Base-by-base conservation (phyloP, 2,329 filamentous ascomycete genomes). In the Talaromyces sp. region DNA sequence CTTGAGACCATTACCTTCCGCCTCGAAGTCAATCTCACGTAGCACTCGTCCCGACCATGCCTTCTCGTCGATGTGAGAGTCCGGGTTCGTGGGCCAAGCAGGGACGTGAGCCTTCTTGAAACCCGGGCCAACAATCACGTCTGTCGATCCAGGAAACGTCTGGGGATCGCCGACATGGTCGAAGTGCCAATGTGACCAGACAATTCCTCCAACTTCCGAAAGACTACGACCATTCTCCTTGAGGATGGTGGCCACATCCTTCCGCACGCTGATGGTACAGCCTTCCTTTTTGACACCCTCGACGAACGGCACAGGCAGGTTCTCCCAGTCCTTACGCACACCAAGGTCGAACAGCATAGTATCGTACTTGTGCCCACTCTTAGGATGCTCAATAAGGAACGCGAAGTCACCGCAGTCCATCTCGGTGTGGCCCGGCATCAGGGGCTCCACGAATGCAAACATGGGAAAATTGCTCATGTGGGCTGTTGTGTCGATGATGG, bases 361-460 rank as follows among this genome's bases (percentile, higher is more conserved):
- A 11, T 39, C 37, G 37, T 39, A 39, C 7, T 68, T 70, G 14
- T 70, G 68, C 4, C 67, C 64, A 63, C 73, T 70, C 6, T 62
- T 48, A 7, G 70, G 68, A 64, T 85, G 82, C 62, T 82, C 76
- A 61, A 85, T 79, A 1, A 84, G 72, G 69, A 85, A 85, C 14
- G 37, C 14, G 14, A 39, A 39, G 37, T 39, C 37, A 11, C 37
- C 14, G 37, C 37, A 11, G 14, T 39, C 14, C 37, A 39, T 39
- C 37, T 39, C 37, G 11, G 14, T 11, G 37, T 39, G 37, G 11
- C 37, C 37, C 14, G 37, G 37, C 37, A 39, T 39, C 37, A 39
- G 14, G 11, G 37, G 37, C 14, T 39, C 37, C 11, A 39, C 37
- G 37, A 39, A 39, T 14, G 37, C 37, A 11, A 11, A 39, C 37